Base-by-base conservation (phyloP, 2,329 filamentous ascomycete species). In the Graphilbum sp. region DNA sequence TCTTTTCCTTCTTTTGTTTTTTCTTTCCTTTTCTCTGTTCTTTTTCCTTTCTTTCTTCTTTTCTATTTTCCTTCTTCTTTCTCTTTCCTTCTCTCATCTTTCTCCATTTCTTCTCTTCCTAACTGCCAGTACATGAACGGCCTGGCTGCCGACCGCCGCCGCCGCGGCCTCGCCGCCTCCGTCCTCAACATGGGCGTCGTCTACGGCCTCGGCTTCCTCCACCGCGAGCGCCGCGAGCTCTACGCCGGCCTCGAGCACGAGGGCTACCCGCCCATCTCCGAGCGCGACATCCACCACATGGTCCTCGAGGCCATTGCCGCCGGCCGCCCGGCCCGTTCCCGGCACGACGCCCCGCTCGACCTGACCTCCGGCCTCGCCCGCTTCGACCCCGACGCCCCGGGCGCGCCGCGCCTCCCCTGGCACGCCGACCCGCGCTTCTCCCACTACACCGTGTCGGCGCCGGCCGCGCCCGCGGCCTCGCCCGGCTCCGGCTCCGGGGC, bases 231-330 rank as follows among this genome's bases (percentile, higher is more conserved):
- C 45, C 50, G 51, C 1, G 44, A 55, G 11, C 44, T 63, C 3
- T 64, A 64, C 41, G 45, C 46, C 1, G 56, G 57, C 2, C 53
- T 64, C 0, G 58, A 61, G 51, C 49, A 58, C 4, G 60, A 64
- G 12, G 59, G 61, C 6, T 64, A 64, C 40, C 60, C 58, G 38
- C 60, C 61, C 27, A 56, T 69, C 12, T 66, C 66, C 3, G 67
- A 71, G 48, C 54, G 57, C 3, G 64, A 69, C 38, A 47, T 70
- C 15, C 64, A 69, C 44, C 60, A 66, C 44, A 59, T 66, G 52
- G 65, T 71, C 42, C 54, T 67, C 9, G 65, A 71, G 46, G 64
- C 65, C 5, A 60, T 72, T 20, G 48, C 55, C 1, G 56, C 58
- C 0, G 63, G 65, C 4, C 52, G 49, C 7, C 58, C 60, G 0